These are phyloP conservation scores for Colletotrichum cordylinicola DNA, from an alignment of 2,329 filamentous ascomycete species.

Conservation along the genomic window DNA sequence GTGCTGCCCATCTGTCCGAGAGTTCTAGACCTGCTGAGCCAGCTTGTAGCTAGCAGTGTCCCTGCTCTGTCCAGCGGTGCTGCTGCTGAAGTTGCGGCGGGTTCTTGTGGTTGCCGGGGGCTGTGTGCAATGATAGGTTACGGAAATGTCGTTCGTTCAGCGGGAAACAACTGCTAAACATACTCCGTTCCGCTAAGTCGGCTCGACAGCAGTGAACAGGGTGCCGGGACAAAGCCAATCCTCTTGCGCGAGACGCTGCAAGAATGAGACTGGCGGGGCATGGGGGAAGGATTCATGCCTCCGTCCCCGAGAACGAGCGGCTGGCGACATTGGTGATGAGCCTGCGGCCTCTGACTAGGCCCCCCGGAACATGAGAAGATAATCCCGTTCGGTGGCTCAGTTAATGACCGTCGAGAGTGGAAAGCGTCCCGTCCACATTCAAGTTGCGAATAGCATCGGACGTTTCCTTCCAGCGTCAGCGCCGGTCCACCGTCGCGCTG, in stretches of 20 bases:
- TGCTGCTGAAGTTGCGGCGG: neutral
- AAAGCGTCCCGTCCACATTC: neutral
- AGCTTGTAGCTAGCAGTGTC: neutral
- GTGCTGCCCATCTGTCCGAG: neutral
- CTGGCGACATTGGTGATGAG: neutral
- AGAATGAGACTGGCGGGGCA: constrained; percentile 6
- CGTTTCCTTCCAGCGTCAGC: neutral
- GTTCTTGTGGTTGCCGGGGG: neutral
- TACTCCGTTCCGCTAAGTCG: neutral
- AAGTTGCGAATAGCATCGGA: neutral
- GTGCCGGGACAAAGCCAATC: neutral
- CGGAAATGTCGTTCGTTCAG: neutral
- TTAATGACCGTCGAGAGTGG: neutral
- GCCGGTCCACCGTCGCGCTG: neutral
- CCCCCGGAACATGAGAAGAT: too few species aligned
- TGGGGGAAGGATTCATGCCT: neutral
- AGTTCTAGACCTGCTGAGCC: constrained; percentile 3
- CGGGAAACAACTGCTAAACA: neutral
- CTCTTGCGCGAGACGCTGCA: constrained; percentile 1
- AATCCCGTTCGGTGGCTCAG: neutral
- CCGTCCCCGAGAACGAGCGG: neutral
- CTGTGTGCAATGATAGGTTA: neutral
- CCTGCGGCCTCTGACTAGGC: neutral
- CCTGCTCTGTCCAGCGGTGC: neutral
- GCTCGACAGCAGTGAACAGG: neutral